Evolutionary conservation across 2,329 filamentous ascomycete genomes (phyloP), one percentile per base, ranked within the genome.

Genomic region (Pestalotiopsis sp.): DNA sequence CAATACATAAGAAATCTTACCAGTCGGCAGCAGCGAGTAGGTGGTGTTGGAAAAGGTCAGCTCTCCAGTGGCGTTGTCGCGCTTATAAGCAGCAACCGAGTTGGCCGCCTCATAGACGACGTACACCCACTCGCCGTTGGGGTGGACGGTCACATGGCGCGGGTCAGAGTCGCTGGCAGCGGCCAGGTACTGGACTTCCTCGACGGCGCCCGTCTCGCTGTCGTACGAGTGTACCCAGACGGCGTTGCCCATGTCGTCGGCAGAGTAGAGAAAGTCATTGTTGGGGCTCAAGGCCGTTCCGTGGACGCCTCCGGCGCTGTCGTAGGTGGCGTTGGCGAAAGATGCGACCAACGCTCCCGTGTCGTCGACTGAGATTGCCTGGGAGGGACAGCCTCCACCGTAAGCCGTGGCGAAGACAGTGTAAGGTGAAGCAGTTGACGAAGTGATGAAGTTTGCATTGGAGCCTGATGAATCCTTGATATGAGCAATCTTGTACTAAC

Each of bases 221-320:
- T 78, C 73, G 56, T 73, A 69, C 4, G 69, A 69, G 68, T 78
- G 77, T 4, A 71, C 70, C 77, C 77, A 78, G 11, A 79, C 73
- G 4, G 75, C 73, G 67, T 78, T 76, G 31, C 75, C 77, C 70
- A 73, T 76, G 64, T 77, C 75, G 62, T 78, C 77, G 9, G 77
- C 77, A 0, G 75, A 76, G 68, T 78, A 78, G 49, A 78, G 56
- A 68, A 76, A 78, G 40, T 73, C 66, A 57, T 73, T 72, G 59
- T 73, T 68, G 6, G 71, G 66, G 57, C 58, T 72, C 20, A 78
- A 52, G 5, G 70, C 72, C 11, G 73, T 65, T 14, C 77, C 77
- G 63, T 78, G 77, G 13, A 78, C 74, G 9, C 75, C 76, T 4
- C 70, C 70, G 1, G 65, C 64, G 61, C 66, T 69, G 11, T 71